Evolutionary conservation across 2,329 filamentous ascomycete genomes (phyloP), one percentile per base, ranked within the genome.

Genomic region (Ophiosphaerella herpotricha): DNA sequence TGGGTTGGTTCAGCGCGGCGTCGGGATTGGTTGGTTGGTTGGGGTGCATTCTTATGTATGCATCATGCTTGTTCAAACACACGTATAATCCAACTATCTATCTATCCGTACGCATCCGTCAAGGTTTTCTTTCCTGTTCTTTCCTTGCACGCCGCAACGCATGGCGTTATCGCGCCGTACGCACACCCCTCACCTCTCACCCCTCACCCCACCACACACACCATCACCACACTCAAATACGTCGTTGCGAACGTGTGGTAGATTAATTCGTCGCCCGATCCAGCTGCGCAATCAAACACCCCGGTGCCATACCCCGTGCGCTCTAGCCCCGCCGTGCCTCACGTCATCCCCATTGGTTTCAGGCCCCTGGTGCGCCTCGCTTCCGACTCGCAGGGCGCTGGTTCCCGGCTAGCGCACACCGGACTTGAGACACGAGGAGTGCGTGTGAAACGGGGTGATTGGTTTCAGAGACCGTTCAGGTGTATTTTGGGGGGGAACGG

Each of bases 1-100:
- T 18, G 16, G 16, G 13, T 23, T 49, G 34, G 34, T 14, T 46
- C 46, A 59, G 56, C 56, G 56, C 39, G 56, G 56, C 48, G 56
- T 54, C 51, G 32, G 24, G 18, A 45, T 46, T 37, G 12, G 14
- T 16, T 29, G 21, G 29, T 21, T 13, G 8, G 37, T 5, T 13
- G 18, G 18, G 7, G 7, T 38, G 18, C 4, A 21, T 21, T 21
- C 18, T 21, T 21, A 3, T 21, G 18, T 39, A 21, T 18, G 21
- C 23, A 42, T 34, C n/a, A 13, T 39, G 24, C 9, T 13, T 40
- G 23, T 40, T 31, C 24, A 7, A 40, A n/a, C 23, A 18, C 36
- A n/a, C 16, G 36, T 13, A 23, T 21, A 23, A 21, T 21, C 18
- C 18, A 21, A 5, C 18, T 21, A 21, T 21, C 18, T 21, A 21